Evolutionary conservation across 2,329 filamentous ascomycete species (phyloP), one percentile per base, ranked within the genome.

Genomic region (Corinectria fuckeliana): DNA sequence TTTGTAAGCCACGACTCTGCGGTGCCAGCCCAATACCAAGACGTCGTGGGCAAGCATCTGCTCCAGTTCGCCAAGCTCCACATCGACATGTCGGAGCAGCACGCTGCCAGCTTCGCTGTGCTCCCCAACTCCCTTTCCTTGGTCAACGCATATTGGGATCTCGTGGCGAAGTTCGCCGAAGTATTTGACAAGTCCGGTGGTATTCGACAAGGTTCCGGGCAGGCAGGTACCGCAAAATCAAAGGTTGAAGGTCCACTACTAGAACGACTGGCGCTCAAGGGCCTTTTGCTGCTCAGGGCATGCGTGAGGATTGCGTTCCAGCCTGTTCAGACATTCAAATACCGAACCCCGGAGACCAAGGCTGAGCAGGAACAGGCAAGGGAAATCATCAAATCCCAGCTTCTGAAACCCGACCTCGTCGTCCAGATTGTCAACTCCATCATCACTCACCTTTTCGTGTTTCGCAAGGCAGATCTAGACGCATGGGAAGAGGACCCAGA

Each of bases 401-500:
- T 99, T 0, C 84, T 99, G 42, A 91, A 88, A 4, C 83, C 91
- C 32, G 85, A 90, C 1, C 86, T 97, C 58, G 88, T 97, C 3
- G 81, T 90, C 14, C 87, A 93, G 64, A 89, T 96, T 66, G 92
- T 95, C 73, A 92, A 95, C 65, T 82, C 89, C 11, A 87, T 97
- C 56, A 91, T 99, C 50, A 92, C 91, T 1, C 89, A 90, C 68
- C 92, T 97, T 66, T 95, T 99, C 73, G 85, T 95, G 34, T 95
- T 98, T 74, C 87, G 92, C 30, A 86, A 90, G 59, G 87, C 88
- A 50, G 95, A 99, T 75, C 84, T 98, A 1, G 88, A 92, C 62
- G 90, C 92, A 58, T 99, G 95, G 95, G 90, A 96, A 72, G 90
- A 96, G 71, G 93, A 97, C 58, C 92, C 94, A 0, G 92, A 99